A percentile compares a stretch with the other conserved stretches of the same genome.
Conservation (phyloP, 768 basidiomycete species). For the Suillus cothurnatus region DNA sequence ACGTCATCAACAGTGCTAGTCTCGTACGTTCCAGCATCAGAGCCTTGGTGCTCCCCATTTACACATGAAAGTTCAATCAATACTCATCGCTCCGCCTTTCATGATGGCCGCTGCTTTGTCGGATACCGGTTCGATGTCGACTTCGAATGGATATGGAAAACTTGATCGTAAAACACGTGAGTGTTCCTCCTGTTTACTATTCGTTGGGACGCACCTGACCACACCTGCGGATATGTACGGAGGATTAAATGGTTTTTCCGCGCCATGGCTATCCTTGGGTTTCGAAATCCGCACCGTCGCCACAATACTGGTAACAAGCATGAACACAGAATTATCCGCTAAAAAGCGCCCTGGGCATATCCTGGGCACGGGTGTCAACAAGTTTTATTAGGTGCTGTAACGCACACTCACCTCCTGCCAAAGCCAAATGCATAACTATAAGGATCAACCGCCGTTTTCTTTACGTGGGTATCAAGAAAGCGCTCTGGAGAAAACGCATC, state of each 20-base stretch:
- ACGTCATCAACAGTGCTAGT: background rate
- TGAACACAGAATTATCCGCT: constrained; percentile 8
- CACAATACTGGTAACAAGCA: constrained; percentile 3
- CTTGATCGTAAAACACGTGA: background rate
- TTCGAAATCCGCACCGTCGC: constrained; percentile 5
- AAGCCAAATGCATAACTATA: constrained; percentile 11
- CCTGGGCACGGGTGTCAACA: background rate
- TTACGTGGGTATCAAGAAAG: constrained; percentile 6
- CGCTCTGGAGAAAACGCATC: constrained; percentile 10
- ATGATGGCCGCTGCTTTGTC: constrained; percentile 11
- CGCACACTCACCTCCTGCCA: constrained; percentile 4
- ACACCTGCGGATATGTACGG: constrained; percentile 5
- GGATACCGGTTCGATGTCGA: constrained; percentile 16
- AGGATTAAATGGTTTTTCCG: constrained; percentile 1
- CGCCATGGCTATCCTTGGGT: background rate
- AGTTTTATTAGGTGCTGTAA: background rate
- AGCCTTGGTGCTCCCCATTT: background rate
- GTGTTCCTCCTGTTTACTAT: background rate
- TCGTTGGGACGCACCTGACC: background rate
- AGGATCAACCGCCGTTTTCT: constrained; percentile 9
- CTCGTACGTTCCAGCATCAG: background rate
- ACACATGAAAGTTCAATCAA: background rate
- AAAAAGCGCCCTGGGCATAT: constrained; percentile 10
- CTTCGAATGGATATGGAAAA: constrained; percentile 15
- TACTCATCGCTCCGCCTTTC: constrained; percentile 1